Base-by-base conservation (phyloP, 805 yeast genomes). In the Candida sakaeoensis region DNA sequence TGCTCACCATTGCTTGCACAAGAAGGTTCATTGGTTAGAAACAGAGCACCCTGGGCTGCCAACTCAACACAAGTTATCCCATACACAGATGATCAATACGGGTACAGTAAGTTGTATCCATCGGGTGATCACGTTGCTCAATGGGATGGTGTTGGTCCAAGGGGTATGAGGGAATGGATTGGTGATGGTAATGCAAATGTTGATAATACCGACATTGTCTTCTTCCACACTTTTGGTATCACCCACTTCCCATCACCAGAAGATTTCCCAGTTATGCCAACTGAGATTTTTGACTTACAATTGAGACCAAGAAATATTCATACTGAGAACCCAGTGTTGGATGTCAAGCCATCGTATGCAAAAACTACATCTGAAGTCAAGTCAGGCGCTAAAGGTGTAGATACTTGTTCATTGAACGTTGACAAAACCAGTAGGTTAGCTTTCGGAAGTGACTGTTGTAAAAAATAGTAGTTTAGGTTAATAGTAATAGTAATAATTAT, bases 261-360 rank as follows among this genome's bases (percentile, higher is more conserved):
- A 68, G 95, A 85, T 62, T 85, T 84, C 82, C 93, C 93, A 42
- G 76, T 85, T 48, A 85, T 85, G 93, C 93, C 93, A 35, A 83
- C 88, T 36, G 95, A 85, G 65, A 84, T 87, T 54, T 80, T 85
- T 53, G 77, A 82, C 44, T 68, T 85, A 50, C 68, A 81, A 66
- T 68, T 85, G 58, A 77, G 90, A 62, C 93, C 93, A 51, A 74
- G 91, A 59, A 79, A 85, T 63, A 80, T 85, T 69, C 85, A 85
- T 73, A 64, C 72, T 33, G 85, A 81, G 59, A 85, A 84, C 61
- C 93, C 95, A 23, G 83, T 77, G 38, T 70, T 85, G 50, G 93
- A 85, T 53, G 76, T 85, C 44, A 76, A 73, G 51, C 90, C 91
- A 42, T 78, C 85, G 12, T 65, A 57, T 45, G 62, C 69, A 37